Percentiles rank a stretch among this genome's conserved stretches.
Conservation (phyloP, 768 basidiomycete genomes). For the Tulasnella sp. region DNA sequence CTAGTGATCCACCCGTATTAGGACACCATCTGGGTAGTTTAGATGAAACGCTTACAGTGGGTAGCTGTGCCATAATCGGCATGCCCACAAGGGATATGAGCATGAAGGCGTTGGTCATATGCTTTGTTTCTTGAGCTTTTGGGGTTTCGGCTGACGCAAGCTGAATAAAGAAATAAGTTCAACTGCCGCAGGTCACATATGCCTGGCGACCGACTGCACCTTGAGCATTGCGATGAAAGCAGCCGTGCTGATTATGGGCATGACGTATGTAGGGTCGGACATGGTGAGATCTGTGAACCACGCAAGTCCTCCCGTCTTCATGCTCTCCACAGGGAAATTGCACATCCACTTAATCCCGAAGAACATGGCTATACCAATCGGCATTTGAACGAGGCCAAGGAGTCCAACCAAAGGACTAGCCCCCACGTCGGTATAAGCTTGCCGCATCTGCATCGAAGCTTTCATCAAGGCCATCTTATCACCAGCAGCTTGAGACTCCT, state of each 20-base stretch:
- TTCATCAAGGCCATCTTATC: slow-evolving; percentile 36
- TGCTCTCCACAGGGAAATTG: slow-evolving; percentile 55
- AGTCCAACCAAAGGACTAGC: slow-evolving; percentile 48
- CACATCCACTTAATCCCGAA: slow-evolving; percentile 67
- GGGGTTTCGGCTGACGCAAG: slow-evolving; percentile 41
- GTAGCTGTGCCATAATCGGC: slow-evolving; percentile 46
- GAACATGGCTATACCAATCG: slow-evolving; percentile 73
- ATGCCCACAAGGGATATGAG: slow-evolving; percentile 42
- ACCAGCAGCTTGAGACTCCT: slow-evolving; percentile 24
- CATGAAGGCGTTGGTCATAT: slow-evolving; percentile 57
- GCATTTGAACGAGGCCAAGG: slow-evolving; percentile 54
- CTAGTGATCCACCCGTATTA: slow-evolving; percentile 25
- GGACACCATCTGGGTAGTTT: neutral
- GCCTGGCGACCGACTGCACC: too few relatives aligned
- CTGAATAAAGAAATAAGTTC: slow-evolving; percentile 25
- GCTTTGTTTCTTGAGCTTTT: slow-evolving; percentile 42
- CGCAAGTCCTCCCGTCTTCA: slow-evolving; percentile 62
- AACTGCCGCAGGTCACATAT: too few relatives aligned
- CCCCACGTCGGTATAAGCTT: slow-evolving; percentile 52
- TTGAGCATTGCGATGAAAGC: slow-evolving; percentile 58
- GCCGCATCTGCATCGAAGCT: slow-evolving; percentile 35
- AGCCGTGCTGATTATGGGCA: slow-evolving; percentile 50
- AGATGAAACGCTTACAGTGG: slow-evolving; percentile 42
- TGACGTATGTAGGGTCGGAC: slow-evolving; percentile 61
- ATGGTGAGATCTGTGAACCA: slow-evolving; percentile 69